Evolutionary conservation across 106 monocot species (phyloP), one percentile per base, ranked within the genome.

Genomic region (Apostasia shenzhenica): DNA sequence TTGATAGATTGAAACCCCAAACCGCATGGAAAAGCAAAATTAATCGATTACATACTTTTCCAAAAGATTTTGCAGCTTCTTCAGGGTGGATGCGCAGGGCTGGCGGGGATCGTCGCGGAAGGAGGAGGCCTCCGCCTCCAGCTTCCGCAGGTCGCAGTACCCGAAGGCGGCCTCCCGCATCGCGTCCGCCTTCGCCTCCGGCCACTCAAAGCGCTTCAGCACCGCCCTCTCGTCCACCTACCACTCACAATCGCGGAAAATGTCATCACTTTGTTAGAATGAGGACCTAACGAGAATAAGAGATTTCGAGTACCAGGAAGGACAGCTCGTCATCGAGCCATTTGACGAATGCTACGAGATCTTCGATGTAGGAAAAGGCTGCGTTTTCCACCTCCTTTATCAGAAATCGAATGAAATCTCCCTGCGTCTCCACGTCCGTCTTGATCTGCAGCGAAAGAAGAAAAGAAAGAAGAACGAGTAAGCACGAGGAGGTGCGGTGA

Each of bases 321-420:
- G 99, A 99, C 76, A 99, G 99, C 71, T 99, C 93, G 64, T 99
- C 90, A 68, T 99, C 99, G 40, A 99, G 92, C 99, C 99, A 99
- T 73, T 99, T 99, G 81, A 99, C 99, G 70, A 99, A 99, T 49
- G 81, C 70, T 38, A 99, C 93, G 1, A 99, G 82, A 51, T 99
- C 99, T 59, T 99, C 93, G 45, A 99, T 88, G 72, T 85, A 80
- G 75, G 77, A 62, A 74, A 99, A 99, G 0, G 90, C 81, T 0
- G 93, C 89, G 44, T 59, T 77, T 57, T 88, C 68, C 9, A 93
- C 90, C 67, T 93, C 83, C 48, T 83, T 87, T 7, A 93, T 93
- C 39, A 99, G 77, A 64, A 80, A 90, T 13, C 83, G 55, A 47
- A 99, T 90, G 78, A 99, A 93, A 51, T 99, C 93, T 1, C 99